phyloP scores from a whole-genome alignment of 2,329 filamentous ascomycete species.

The Diaporthe humulicola region DNA sequence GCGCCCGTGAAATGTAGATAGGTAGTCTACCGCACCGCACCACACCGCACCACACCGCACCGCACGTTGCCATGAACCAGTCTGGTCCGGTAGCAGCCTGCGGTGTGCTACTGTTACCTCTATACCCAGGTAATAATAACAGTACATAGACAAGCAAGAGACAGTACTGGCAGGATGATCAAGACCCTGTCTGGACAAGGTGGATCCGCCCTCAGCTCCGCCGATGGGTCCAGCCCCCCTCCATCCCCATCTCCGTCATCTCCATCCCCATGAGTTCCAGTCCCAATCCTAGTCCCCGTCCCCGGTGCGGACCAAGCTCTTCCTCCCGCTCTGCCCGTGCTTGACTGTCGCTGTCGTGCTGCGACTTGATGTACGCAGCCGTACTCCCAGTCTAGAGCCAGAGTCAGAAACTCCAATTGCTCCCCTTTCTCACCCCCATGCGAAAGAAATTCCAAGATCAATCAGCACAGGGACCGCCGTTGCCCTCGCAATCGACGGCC shows the following conservation, averaged over 20 bases:
- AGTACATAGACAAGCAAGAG: background rate
- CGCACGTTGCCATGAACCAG: background rate
- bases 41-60: background rate
- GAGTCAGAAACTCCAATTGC: background rate
- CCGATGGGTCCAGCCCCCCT: conserved; percentile 18
- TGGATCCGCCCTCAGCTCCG: conserved; percentile 18
- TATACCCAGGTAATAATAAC: background rate
- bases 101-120: background rate
- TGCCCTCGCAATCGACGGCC: background rate
- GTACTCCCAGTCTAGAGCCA: background rate
- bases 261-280: conserved; percentile 6
- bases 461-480: background rate
- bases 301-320: conserved; percentile 6
- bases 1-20: background rate
- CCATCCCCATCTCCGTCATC: conserved; percentile 9
- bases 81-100: background rate
- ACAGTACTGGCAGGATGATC: conserved; percentile 11
- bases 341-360: background rate
- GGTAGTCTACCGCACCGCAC: no score
- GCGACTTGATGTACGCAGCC: no score
- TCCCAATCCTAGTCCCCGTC: background rate
- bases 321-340: background rate
- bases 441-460: background rate
- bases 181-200: background rate
- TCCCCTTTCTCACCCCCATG: background rate